Evolutionary conservation across 495 filamentous ascomycete genomes (phyloP).

Genomic region (Penicillium steckii): DNA sequence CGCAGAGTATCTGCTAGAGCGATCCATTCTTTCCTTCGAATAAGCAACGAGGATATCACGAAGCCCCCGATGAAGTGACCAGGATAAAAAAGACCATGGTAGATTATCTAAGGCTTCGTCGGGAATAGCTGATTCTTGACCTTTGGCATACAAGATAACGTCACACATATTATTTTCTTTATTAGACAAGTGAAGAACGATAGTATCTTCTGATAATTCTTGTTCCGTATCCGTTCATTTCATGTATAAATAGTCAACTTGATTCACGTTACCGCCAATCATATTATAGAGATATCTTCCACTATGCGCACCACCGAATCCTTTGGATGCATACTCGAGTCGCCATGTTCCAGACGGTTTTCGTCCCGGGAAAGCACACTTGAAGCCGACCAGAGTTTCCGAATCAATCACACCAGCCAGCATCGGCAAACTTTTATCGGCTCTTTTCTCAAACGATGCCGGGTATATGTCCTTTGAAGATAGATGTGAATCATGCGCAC

Average conservation of each 20-base stretch:
- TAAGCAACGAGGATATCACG: slow-evolving; percentile 3
- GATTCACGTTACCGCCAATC: slow-evolving; percentile 5
- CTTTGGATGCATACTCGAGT: slow-evolving; percentile 6
- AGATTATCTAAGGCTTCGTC: slow-evolving; percentile 3
- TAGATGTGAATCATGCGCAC: background rate
- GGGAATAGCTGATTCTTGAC: slow-evolving; percentile 1
- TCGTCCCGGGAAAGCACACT: slow-evolving; percentile 5
- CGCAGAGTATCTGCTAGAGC: slow-evolving; percentile 2
- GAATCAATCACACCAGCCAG: slow-evolving; percentile 7
- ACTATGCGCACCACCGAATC: slow-evolving; percentile 1
- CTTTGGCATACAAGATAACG: background rate
- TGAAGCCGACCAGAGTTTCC: background rate
- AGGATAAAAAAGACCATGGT: slow-evolving; percentile 6
- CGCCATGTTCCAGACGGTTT: slow-evolving; percentile 1
- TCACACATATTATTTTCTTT: background rate
- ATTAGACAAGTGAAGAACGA: slow-evolving; percentile 1
- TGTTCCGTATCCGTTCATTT: background rate
- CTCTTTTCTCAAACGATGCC: background rate
- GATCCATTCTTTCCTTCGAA: slow-evolving; percentile 3
- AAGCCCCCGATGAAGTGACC: slow-evolving; percentile 4
- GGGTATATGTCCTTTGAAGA: slow-evolving; percentile 1
- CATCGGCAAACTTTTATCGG: slow-evolving; percentile 5
- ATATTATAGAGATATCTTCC: slow-evolving; percentile 10
- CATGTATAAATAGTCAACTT: slow-evolving; percentile 4
- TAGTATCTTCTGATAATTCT: background rate